These are phyloP conservation scores for Nectriaceae sp. DNA, from an alignment of 2,329 filamentous ascomycete species.

Conservation along the genomic window DNA sequence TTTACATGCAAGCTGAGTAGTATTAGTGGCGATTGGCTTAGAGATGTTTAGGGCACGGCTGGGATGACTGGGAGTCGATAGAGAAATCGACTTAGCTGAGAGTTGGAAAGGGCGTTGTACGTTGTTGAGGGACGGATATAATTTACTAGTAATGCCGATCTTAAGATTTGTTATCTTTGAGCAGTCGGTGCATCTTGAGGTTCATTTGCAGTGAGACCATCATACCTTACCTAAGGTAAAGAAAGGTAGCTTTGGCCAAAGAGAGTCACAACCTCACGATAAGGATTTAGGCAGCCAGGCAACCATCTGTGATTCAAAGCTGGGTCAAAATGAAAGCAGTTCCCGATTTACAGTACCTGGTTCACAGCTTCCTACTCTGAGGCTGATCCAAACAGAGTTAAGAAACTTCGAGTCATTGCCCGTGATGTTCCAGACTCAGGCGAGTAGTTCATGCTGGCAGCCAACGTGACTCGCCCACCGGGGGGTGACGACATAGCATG, in stretches of 20 bases:
- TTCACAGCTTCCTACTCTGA: too few species aligned
- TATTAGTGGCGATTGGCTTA: slow-evolving; percentile 1
- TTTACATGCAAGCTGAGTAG: slow-evolving; percentile 11
- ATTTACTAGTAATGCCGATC: slow-evolving; percentile 33
- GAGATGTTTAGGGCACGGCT: slow-evolving; percentile 14
- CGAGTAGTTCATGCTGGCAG: slow-evolving; percentile 12
- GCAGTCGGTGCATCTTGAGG: too few species aligned
- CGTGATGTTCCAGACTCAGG: background rate
- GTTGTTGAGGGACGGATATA: slow-evolving; percentile 20
- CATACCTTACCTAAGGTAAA: too few species aligned
- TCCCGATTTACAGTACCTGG: too few species aligned
- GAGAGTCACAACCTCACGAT: too few species aligned
- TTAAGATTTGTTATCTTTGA: too few species aligned
- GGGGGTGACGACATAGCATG: slow-evolving; percentile 16
- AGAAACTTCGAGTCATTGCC: background rate
- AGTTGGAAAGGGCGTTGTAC: slow-evolving; percentile 24
- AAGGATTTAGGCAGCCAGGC: too few species aligned
- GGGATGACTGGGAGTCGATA: slow-evolving; percentile 22
- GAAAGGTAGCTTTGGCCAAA: too few species aligned
- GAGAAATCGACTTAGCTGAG: slow-evolving; percentile 11
- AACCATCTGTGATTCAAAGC: too few species aligned
- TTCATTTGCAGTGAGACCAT: too few species aligned
- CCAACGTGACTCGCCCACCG: slow-evolving; percentile 21
- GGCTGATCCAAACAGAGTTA: too few species aligned
- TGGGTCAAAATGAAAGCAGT: too few species aligned